These are phyloP conservation scores for Russula sp. DNA, from an alignment of 768 basidiomycete genomes.

Conservation along the genomic window DNA sequence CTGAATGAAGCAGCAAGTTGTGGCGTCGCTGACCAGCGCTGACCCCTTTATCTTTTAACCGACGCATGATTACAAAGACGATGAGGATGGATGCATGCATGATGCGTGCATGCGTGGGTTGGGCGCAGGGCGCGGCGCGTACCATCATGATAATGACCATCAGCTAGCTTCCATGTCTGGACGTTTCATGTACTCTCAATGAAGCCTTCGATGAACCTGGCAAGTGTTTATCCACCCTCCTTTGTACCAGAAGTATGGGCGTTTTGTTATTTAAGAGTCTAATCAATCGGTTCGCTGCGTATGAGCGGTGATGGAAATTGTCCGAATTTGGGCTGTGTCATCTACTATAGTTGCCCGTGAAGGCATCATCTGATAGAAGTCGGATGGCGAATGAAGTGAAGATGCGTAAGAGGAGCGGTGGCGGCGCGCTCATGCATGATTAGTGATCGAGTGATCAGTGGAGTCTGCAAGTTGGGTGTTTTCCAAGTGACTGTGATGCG, in stretches of 20 bases:
- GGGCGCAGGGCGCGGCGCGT: too few relatives aligned
- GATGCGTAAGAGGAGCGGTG: not conserved
- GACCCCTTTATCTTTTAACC: not conserved
- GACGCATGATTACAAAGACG: constrained; percentile 2
- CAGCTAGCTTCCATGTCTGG: not conserved
- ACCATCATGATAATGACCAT: not conserved
- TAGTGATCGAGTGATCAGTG: too few relatives aligned
- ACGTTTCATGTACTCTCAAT: not conserved
- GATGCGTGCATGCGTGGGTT: too few relatives aligned
- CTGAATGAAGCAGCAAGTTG: not conserved
- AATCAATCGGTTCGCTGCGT: not conserved
- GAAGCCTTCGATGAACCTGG: not conserved
- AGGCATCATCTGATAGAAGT: not conserved
- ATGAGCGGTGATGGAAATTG: not conserved
- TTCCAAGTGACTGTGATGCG: too few relatives aligned
- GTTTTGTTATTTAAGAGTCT: not conserved
- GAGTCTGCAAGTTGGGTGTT: not conserved
- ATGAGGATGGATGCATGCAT: too few relatives aligned
- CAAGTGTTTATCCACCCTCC: not conserved
- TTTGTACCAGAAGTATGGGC: not conserved
- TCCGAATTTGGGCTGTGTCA: not conserved
- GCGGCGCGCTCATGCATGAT: not conserved
- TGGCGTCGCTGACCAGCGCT: not conserved
- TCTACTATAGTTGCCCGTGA: not conserved
- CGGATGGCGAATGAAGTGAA: not conserved